These are phyloP conservation scores for Agarophyton chilense DNA, from an alignment of 23 red algal genomes.

Conservation along the genomic window DNA sequence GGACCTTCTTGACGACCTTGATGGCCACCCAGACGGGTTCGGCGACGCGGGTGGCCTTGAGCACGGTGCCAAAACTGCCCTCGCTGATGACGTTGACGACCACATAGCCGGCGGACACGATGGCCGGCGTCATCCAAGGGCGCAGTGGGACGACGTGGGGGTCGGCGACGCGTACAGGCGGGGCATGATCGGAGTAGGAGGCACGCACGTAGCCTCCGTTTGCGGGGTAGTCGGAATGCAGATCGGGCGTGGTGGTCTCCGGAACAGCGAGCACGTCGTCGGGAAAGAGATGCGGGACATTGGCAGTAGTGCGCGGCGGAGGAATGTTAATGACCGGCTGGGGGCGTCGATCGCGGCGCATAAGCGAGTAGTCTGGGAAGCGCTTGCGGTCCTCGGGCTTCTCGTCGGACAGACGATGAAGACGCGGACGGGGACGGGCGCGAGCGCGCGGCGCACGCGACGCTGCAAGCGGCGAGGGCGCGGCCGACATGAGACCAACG, in stretches of 20 bases:
- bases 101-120: conserved; percentile 30
- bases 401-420: conserved; percentile 9
- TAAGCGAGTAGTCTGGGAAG: conserved; percentile 16
- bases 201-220: not conserved
- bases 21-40: conserved; percentile 27
- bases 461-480: not conserved
- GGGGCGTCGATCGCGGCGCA: conserved; percentile 19
- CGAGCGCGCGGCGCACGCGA: not conserved
- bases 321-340: not conserved
- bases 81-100: conserved; percentile 45
- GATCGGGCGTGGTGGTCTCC: conserved; percentile 3
- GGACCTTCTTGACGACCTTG: conserved; percentile 41
- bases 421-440: not conserved
- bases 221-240: not conserved
- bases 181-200: not conserved
- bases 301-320: not conserved
- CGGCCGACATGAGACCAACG: too few relatives aligned
- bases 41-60: conserved; percentile 1
- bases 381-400: conserved; percentile 9
- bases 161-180: not conserved
- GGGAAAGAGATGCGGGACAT: not conserved
- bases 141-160: not conserved
- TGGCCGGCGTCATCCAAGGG: conserved; percentile 52
- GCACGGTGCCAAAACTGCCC: conserved; percentile 51
- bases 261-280: not conserved